Percentiles rank a stretch among this genome's conserved stretches.
Conservation (phyloP, 2,329 filamentous ascomycete genomes). For the Colletotrichum sp. region DNA sequence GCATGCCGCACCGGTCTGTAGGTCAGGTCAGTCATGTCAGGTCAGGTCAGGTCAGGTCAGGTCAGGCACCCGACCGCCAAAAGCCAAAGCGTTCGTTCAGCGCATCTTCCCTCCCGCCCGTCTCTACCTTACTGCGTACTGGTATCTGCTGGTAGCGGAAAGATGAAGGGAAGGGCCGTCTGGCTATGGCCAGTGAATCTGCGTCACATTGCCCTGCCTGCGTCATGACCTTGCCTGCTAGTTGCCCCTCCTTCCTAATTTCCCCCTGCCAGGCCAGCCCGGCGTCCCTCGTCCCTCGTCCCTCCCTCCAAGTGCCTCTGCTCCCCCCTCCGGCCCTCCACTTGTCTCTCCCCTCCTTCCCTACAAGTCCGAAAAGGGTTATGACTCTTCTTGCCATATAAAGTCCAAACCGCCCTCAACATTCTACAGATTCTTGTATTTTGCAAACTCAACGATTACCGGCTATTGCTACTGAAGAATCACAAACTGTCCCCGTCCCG, state of each 20-base stretch:
- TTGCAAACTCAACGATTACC: background rate
- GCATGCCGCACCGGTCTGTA: background rate
- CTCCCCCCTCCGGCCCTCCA: conserved; percentile 23
- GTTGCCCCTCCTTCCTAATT: conserved; percentile 24
- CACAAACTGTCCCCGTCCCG: background rate
- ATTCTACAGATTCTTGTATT: background rate
- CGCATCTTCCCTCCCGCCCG: background rate
- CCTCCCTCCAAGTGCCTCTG: conserved; percentile 25
- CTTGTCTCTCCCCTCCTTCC: conserved; percentile 11
- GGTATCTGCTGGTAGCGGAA: background rate
- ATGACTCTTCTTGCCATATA: conserved; percentile 10
- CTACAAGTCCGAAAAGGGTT: background rate
- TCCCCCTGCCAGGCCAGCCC: conserved; percentile 16
- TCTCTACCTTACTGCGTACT: background rate
- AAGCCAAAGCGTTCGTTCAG: background rate
- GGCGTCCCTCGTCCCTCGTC: conserved; percentile 11
- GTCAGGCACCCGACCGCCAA: background rate
- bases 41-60: background rate
- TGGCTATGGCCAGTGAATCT: conserved; percentile 5
- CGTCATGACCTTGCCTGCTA: conserved; percentile 20
- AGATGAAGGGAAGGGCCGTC: background rate
- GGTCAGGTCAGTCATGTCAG: background rate
- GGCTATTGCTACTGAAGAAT: background rate
- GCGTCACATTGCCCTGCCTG: conserved; percentile 20
- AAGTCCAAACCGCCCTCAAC: conserved; percentile 1